Evolutionary conservation across 345 rosid genomes (phyloP).

Genomic region (Euphorbia pulcherrima): DNA sequence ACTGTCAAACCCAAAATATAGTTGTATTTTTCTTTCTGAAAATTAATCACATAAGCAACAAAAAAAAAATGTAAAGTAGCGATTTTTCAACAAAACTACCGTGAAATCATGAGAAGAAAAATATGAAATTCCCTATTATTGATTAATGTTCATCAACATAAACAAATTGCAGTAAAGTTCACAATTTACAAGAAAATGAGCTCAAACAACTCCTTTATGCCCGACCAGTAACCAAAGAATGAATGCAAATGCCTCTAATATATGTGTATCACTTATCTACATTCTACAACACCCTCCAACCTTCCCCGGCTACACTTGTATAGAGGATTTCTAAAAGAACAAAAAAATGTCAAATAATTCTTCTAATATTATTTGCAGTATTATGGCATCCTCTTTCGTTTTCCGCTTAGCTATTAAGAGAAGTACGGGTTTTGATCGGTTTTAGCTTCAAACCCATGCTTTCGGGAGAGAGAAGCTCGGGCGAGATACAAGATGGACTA

Average conservation of each 20-base stretch:
- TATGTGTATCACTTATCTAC: constrained; percentile 5
- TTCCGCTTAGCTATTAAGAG: constrained; percentile 2
- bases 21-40: not conserved
- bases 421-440: constrained; percentile 26
- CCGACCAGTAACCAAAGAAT: constrained; percentile 56
- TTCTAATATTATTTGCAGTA: not conserved
- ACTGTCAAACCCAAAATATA: not conserved
- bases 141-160: constrained; percentile 20
- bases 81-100: too few species aligned
- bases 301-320: constrained; percentile 25
- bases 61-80: too few species aligned
- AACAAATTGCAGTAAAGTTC: constrained; percentile 19
- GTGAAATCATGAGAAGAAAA: not conserved
- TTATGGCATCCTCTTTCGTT: not conserved
- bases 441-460: constrained; percentile 36
- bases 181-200: constrained; percentile 29
- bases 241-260: constrained; percentile 17
- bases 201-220: constrained; percentile 27
- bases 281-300: too few species aligned
- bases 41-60: too few species aligned
- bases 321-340: constrained; percentile 1
- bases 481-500: constrained; percentile 30
- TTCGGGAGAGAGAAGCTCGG: constrained; percentile 35
- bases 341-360: constrained; percentile 9
- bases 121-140: constrained; percentile 18